A percentile compares a stretch with the other conserved stretches of the same genome.
phyloP scores from a whole-genome alignment of 306 rosid genomes.

The Cicer arietinum region DNA sequence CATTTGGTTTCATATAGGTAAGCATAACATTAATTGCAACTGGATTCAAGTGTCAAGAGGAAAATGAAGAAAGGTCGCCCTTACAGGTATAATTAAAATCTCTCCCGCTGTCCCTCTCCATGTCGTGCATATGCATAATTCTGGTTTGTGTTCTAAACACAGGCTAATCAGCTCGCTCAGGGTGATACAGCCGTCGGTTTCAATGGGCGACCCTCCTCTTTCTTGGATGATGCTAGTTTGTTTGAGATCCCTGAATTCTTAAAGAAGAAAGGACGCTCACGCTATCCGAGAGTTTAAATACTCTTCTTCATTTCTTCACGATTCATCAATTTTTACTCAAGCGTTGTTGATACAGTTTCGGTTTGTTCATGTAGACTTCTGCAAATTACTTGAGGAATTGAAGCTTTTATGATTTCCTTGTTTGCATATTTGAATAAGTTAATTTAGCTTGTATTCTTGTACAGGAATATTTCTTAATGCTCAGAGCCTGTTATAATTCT shows the following conservation, averaged over 20 bases:
- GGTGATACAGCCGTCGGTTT: conserved; percentile 59
- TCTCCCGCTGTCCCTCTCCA: not conserved
- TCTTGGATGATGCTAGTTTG: conserved; percentile 69
- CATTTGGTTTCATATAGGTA: conserved; percentile 63
- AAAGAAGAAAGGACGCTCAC: conserved; percentile 94
- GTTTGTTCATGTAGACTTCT: conserved; percentile 34
- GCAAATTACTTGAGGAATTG: conserved; percentile 29
- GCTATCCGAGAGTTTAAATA: conserved; percentile 79
- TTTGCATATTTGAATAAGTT: conserved; percentile 31
- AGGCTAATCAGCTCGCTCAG: conserved; percentile 71
- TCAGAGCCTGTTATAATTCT: conserved; percentile 29
- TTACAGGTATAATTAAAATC: conserved; percentile 57
- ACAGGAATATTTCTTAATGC: conserved; percentile 38
- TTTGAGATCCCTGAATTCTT: conserved; percentile 86
- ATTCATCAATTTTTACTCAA: conserved; percentile 36
- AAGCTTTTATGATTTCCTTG: conserved; percentile 36
- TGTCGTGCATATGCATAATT: conserved; percentile 31
- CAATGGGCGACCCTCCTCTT: conserved; percentile 70
- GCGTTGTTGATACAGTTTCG: not conserved
- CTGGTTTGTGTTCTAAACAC: conserved; percentile 43
- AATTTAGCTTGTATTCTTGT: conserved; percentile 37
- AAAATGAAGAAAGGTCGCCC: conserved; percentile 77
- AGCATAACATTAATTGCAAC: conserved; percentile 97
- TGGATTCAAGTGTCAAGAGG: conserved; percentile 99
- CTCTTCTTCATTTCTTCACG: conserved; percentile 40